phyloP scores from a whole-genome alignment of 2,329 filamentous ascomycete genomes.

The Elsinoe perseae region DNA sequence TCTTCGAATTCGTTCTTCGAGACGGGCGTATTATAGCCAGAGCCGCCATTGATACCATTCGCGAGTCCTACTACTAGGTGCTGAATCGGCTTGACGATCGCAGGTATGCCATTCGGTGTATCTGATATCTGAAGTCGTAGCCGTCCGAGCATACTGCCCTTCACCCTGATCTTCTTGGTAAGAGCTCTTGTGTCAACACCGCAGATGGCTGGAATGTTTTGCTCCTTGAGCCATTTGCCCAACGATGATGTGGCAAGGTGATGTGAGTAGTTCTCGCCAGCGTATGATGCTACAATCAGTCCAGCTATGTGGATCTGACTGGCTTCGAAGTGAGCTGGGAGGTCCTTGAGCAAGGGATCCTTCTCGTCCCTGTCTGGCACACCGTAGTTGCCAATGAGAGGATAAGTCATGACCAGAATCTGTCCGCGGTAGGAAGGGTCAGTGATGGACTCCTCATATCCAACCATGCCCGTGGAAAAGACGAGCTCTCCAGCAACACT shows the following conservation, averaged over 20 bases:
- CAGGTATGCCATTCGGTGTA: conserved; percentile 22
- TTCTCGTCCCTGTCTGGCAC: conserved; percentile 79
- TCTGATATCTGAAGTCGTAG: conserved; percentile 64
- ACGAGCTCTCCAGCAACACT: conserved; percentile 94
- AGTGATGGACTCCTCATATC: conserved; percentile 89
- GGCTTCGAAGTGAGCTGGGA: conserved; percentile 90
- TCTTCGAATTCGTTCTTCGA: conserved; percentile 54
- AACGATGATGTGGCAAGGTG: conserved; percentile 85
- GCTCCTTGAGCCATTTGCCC: conserved; percentile 92
- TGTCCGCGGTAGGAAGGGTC: conserved; percentile 85
- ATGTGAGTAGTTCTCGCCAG: conserved; percentile 92
- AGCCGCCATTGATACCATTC: conserved; percentile 30
- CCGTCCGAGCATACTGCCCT: conserved; percentile 93
- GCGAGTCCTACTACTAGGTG: conserved; percentile 26
- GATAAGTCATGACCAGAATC: conserved; percentile 94
- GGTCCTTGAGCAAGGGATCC: conserved; percentile 74
- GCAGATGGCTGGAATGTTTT: conserved; percentile 87
- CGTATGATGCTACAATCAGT: conserved; percentile 82
- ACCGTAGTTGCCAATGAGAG: conserved; percentile 93
- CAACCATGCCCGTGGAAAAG: conserved; percentile 99
- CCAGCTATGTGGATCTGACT: conserved; percentile 88
- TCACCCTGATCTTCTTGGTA: conserved; percentile 87
- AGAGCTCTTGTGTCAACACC: conserved; percentile 88
- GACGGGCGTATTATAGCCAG: conserved; percentile 18
- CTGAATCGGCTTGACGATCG: conserved; percentile 36